Evolutionary conservation across 2,329 filamentous ascomycete genomes (phyloP).

Genomic region (Pleoardoris graminearum): DNA sequence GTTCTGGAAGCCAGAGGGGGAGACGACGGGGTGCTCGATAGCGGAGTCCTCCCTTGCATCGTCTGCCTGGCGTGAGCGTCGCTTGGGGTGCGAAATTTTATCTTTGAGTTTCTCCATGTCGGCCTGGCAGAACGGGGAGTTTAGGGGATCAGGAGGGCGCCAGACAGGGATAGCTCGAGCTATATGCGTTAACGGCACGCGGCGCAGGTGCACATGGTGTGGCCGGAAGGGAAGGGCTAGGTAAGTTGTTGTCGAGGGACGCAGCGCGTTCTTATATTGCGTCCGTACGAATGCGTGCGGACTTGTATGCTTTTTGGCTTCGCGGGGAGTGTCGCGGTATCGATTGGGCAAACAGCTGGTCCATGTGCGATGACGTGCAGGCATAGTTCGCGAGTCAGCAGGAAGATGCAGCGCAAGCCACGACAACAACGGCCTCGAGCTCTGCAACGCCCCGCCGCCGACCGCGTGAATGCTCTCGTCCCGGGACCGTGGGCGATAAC

Average conservation of each 20-base stretch:
- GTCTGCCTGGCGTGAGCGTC: conserved; percentile 28
- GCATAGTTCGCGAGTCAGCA: neutral
- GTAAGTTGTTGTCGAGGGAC: neutral
- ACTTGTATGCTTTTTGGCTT: neutral
- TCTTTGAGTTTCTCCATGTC: conserved; percentile 44
- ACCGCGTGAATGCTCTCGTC: neutral
- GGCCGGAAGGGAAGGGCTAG: conserved; percentile 1
- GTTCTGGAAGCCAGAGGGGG: conserved; percentile 37
- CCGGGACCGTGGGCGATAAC: neutral
- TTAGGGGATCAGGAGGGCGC: neutral
- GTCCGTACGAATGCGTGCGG: neutral
- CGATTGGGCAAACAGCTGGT: neutral
- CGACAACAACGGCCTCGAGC: conserved; percentile 5
- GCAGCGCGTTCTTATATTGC: conserved; percentile 1
- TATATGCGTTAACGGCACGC: conserved; percentile 13
- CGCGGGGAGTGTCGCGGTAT: neutral
- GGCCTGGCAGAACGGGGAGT: conserved; percentile 8
- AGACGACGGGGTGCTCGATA: conserved; percentile 14
- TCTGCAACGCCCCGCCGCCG: neutral
- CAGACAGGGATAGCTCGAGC: conserved; percentile 12
- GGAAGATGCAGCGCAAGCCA: neutral
- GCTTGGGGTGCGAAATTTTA: conserved; percentile 30
- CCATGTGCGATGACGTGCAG: conserved; percentile 9
- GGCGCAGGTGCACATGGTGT: conserved; percentile 13
- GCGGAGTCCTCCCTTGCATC: conserved; percentile 26